Evolutionary conservation across 2,329 filamentous ascomycete species (phyloP), one percentile per base, ranked within the genome.

Genomic region (Helotiales sp.): DNA sequence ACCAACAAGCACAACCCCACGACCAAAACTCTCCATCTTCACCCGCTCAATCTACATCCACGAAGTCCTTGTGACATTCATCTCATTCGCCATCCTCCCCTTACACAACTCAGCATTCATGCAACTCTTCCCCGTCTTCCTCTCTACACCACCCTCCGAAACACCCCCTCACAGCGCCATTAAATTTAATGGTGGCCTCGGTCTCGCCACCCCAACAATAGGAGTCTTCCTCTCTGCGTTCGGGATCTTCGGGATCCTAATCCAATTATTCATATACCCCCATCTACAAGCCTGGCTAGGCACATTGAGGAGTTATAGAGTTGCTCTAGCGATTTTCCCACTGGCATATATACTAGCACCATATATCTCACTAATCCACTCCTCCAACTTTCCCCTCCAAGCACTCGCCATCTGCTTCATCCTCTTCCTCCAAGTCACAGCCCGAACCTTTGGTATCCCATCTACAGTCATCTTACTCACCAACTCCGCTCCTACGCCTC

Each of bases 261-360:
- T 95, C 51, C 88, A 92, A 70, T 79, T 91, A 10, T 75, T 88
- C 49, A 75, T 90, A 15, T 93, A 93, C 69, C 89, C 89, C 1
- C 74, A 74, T 29, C 74, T 91, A 5, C 89, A 89, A 44, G 76
- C 79, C 2, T 80, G 80, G 5, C 80, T 91, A 2, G 90, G 89
- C 34, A 88, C 88, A 0, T 73, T 92, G 51, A 76, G 77, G 5
- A 85, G 84, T 44, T 91, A 87, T 77, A 82, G 86, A 5, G 70
- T 80, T n/a, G 88, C 85, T 27, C 75, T 93, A 1, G 79, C 84
- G 25, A 80, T 88, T 53, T 92, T 92, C 58, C 87, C 89, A 0
- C 27, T 90, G 6, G 81, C 87, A 0, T 93, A 93, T 71, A 75
- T 85, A 8, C 69, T 88, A 7, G 81, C 88, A 33, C 90, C 90